Evolutionary conservation across 306 rosid species (phyloP), one percentile per base, ranked within the genome.

Genomic region (Lotus japonicus): DNA sequence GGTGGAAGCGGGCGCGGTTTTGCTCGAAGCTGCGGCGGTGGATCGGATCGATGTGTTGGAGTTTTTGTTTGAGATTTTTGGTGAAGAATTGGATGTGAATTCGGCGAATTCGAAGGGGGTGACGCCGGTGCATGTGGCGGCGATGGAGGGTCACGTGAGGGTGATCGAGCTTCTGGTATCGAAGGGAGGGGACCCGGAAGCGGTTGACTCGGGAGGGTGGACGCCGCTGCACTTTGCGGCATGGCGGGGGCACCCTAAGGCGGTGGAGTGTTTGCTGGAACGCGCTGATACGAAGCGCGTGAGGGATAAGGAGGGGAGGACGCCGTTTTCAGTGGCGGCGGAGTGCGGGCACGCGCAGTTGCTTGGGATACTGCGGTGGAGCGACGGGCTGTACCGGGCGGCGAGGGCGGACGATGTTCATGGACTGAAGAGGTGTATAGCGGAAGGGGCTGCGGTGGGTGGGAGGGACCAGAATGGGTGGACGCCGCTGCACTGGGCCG

Each of bases 401-500:
- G 92, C 84, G 56, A 82, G 90, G 57, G 35, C 72, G 0, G 97
- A 81, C 36, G 90, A 94, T 50, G 81, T 79, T 11, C 77, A 74
- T 21, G 84, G 75, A 5, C n/a, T 90, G 43, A 87, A 76, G 86
- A 81, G 73, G 50, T 77, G 81, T 68, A 61, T 94, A 0, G 85
- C 71, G 9, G 84, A 83, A 68, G 96, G 96, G 2, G 92, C 89
- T 0, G 39, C 52, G 3, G 85, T 90, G 67, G 81, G 85, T 33
- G 79, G 76, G 7, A 88, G 67, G 65, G 98, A 94, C 48, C 95
- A 88, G 79, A 85, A 88, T 35, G 96, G 98, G 17, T 94, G 98
- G 98, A 90, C 83, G 2, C 82, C 98, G 4, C 44, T 94, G 31
- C 97, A 94, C 56, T 81, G 97, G 78, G 98, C 97, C 3, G 86